phyloP scores from a whole-genome alignment of 2,329 filamentous ascomycete genomes.

The Colletotrichum sp. region DNA sequence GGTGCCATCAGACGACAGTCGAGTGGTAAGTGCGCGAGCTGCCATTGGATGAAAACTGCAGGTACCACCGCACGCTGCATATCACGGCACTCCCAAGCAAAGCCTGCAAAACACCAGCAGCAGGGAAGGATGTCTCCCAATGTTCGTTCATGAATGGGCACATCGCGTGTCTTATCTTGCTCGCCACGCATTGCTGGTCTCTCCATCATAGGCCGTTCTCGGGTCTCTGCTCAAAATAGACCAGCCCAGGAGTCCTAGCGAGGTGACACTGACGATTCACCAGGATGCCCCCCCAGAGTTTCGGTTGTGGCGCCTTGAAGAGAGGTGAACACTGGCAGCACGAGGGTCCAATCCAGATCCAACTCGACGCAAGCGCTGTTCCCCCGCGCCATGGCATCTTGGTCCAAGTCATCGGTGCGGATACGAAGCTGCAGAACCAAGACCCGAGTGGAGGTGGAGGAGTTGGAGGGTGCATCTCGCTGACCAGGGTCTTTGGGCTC shows the following conservation, averaged over 20 bases:
- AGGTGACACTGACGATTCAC: background rate
- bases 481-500: background rate
- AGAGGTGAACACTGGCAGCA: background rate
- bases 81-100: background rate
- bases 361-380: background rate
- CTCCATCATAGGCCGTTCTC: background rate
- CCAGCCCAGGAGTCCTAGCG: background rate
- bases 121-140: background rate
- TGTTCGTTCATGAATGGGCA: background rate
- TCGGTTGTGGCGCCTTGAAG: background rate
- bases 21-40: background rate
- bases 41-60: background rate
- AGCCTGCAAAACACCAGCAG: background rate
- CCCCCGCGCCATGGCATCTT: constrained; percentile 5
- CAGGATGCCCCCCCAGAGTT: background rate
- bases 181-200: background rate
- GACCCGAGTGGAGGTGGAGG: background rate
- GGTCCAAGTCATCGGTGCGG: constrained; percentile 5
- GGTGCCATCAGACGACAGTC: background rate
- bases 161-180: background rate
- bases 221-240: background rate
- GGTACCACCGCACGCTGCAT: background rate
- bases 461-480: background rate
- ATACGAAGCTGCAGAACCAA: constrained; percentile 16
- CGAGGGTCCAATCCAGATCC: background rate